A percentile compares a stretch with the other conserved stretches of the same genome.
Conservation (phyloP, 805 yeast genomes). For the Candida khao-thaluensis region DNA sequence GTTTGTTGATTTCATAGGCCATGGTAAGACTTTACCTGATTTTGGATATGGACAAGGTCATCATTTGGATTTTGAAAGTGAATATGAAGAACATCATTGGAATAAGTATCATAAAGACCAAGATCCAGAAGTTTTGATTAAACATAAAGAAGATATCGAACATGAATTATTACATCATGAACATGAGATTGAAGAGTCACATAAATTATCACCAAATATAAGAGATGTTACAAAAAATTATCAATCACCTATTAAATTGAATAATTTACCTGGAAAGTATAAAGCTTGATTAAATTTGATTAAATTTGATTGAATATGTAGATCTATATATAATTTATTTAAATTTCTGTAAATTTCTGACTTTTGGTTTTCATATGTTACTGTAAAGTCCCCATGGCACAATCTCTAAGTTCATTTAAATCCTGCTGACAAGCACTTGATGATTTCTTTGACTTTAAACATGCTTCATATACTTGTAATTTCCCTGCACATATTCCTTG, state of each 20-base stretch:
- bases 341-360: too few relatives aligned
- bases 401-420: slow-evolving; percentile 57
- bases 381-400: slow-evolving; percentile 48
- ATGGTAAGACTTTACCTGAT: slow-evolving; percentile 81
- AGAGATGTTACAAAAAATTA: slow-evolving; percentile 29
- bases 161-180: slow-evolving; percentile 84
- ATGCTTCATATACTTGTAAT: slow-evolving; percentile 63
- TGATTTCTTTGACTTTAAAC: slow-evolving; percentile 51
- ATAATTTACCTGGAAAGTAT: slow-evolving; percentile 35
- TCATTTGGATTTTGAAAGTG: slow-evolving; percentile 89
- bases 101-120: slow-evolving; percentile 67
- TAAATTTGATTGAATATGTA: not conserved
- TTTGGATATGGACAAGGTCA: slow-evolving; percentile 93
- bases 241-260: slow-evolving; percentile 28
- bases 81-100: slow-evolving; percentile 96
- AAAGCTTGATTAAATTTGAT: not conserved
- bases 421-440: slow-evolving; percentile 49
- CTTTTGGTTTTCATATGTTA: too few relatives aligned
- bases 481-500: slow-evolving; percentile 58
- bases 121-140: slow-evolving; percentile 78
- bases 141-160: slow-evolving; percentile 87
- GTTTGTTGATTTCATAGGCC: slow-evolving; percentile 58
- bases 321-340: not conserved
- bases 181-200: slow-evolving; percentile 71
- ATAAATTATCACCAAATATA: slow-evolving; percentile 29